Percentiles rank a stretch among this genome's conserved stretches.
phyloP scores from a whole-genome alignment of 768 basidiomycete genomes.

The Hypholoma sublateritium region DNA sequence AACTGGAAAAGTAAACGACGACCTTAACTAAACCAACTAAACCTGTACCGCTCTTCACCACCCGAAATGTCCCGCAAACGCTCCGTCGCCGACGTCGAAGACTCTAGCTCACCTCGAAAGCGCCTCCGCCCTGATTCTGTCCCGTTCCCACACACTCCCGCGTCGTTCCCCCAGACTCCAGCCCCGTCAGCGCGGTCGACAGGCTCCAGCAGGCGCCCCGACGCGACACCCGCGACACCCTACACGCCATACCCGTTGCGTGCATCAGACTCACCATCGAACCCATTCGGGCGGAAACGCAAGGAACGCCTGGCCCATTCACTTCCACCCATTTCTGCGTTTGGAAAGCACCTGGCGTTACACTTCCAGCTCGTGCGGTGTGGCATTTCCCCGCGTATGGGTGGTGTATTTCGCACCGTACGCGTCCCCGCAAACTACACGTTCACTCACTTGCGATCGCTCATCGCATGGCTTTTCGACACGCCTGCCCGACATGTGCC shows the following conservation, averaged over 20 bases:
- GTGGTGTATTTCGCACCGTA: conserved; percentile 61
- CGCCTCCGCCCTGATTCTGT: conserved; percentile 1
- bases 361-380: conserved; percentile 57
- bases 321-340: conserved; percentile 45
- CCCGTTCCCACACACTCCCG: neutral
- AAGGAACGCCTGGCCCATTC: conserved; percentile 36
- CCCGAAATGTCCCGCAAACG: conserved; percentile 10
- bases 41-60: neutral
- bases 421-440: conserved; percentile 74
- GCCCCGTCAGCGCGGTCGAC: conserved; percentile 5
- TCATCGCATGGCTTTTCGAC: conserved; percentile 63
- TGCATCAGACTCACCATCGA: conserved; percentile 69
- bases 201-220: conserved; percentile 5
- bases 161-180: conserved; percentile 5
- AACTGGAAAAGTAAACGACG: neutral
- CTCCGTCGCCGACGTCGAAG: conserved; percentile 1
- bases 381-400: conserved; percentile 28
- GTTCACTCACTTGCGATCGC: conserved; percentile 60
- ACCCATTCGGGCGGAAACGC: conserved; percentile 64
- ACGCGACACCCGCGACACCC: conserved; percentile 21
- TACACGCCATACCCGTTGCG: conserved; percentile 43
- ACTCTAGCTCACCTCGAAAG: conserved; percentile 6
- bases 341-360: conserved; percentile 60
- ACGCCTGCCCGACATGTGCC: conserved; percentile 15
- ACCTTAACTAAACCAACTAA: neutral